Base-by-base conservation (phyloP, 2,329 filamentous ascomycete species). In the Colletotrichum sp. region DNA sequence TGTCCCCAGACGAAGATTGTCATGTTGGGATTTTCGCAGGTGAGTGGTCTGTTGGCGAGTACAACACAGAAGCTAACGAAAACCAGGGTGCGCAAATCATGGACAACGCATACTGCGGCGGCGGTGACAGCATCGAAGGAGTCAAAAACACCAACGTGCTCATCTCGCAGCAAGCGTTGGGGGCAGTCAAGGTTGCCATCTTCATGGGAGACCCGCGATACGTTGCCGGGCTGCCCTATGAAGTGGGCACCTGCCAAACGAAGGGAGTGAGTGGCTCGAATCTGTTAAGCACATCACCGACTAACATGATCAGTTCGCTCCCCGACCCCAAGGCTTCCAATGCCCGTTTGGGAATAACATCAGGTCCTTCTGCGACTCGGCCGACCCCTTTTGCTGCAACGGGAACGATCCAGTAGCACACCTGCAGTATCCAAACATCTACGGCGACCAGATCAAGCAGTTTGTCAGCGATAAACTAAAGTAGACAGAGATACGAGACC, bases 191-290 rank as follows among this genome's bases (percentile, higher is more conserved):
- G 82, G 92, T 90, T 0, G 91, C 89, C 16, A 92, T 94, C 78
- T 90, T 93, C 81, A 90, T 93, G 88, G 92, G 92, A 8, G 89
- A 92, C 79, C 93, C 93, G 5, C 87, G 91, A 74, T 90, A 90
- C 79, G 84, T 87, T 9, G 82, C 84, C 7, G 91, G 91, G 0
- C 82, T 92, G 36, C 81, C 90, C 0, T 93, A 92, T 80, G 88
- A 91, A 69, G 90, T 92, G 52, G 92, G 92, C 15, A 92, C 90
- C 1, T 93, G 91, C 83, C 85, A 79, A 15, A 86, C 88, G 18
- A 84, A 87, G 70, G 91, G 91, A 4, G 91, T 93, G 87, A 85
- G 90, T 83, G 18, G 32, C 24, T 32, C 55, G 16, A 10, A 8
- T 9, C 12, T 16, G 9, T 13, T 4, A n/a, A 18, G 10, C 8